A percentile compares a stretch with the other conserved stretches of the same genome.
phyloP scores from a whole-genome alignment of 768 basidiomycete genomes.

The Arthromyces matolae region DNA sequence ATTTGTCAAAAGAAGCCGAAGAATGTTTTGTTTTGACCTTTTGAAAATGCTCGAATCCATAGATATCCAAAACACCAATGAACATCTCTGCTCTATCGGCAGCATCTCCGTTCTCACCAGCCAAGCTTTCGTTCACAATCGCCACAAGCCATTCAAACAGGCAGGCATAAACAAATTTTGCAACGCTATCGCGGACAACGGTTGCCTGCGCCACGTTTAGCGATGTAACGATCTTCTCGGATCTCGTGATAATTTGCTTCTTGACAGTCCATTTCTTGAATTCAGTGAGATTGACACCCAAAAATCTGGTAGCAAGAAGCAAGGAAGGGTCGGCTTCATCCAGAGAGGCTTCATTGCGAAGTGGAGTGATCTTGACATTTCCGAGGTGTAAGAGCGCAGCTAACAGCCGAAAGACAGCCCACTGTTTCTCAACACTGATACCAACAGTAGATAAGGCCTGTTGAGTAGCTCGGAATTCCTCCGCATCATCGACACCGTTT shows the following conservation, averaged over 20 bases:
- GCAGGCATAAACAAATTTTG: slow-evolving; percentile 98
- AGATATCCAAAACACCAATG: slow-evolving; percentile 98
- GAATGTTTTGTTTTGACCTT: slow-evolving; percentile 56
- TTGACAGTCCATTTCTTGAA: slow-evolving; percentile 99
- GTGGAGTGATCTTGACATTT: slow-evolving; percentile 86
- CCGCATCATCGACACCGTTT: slow-evolving; percentile 89
- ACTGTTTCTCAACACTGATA: slow-evolving; percentile 95
- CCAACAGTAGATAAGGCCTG: slow-evolving; percentile 95
- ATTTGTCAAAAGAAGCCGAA: not conserved
- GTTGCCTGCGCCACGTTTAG: slow-evolving; percentile 86
- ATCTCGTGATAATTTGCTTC: slow-evolving; percentile 92
- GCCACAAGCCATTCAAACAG: slow-evolving; percentile 98
- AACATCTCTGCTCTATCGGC: slow-evolving; percentile 94
- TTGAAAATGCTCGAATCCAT: slow-evolving; percentile 96
- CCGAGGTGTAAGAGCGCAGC: slow-evolving; percentile 96
- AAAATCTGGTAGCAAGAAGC: slow-evolving; percentile 77
- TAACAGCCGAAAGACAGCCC: slow-evolving; percentile 94
- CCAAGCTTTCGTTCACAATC: slow-evolving; percentile 94
- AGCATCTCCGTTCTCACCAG: slow-evolving; percentile 91
- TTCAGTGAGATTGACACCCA: slow-evolving; percentile 85
- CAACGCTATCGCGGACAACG: slow-evolving; percentile 92
- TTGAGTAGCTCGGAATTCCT: slow-evolving; percentile 92
- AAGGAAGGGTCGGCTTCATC: slow-evolving; percentile 82
- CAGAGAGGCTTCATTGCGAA: slow-evolving; percentile 78
- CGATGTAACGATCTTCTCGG: slow-evolving; percentile 91